A percentile compares a stretch with the other conserved stretches of the same genome.
phyloP scores from a whole-genome alignment of 805 yeast species.

The Zygotorulaspora florentina region DNA sequence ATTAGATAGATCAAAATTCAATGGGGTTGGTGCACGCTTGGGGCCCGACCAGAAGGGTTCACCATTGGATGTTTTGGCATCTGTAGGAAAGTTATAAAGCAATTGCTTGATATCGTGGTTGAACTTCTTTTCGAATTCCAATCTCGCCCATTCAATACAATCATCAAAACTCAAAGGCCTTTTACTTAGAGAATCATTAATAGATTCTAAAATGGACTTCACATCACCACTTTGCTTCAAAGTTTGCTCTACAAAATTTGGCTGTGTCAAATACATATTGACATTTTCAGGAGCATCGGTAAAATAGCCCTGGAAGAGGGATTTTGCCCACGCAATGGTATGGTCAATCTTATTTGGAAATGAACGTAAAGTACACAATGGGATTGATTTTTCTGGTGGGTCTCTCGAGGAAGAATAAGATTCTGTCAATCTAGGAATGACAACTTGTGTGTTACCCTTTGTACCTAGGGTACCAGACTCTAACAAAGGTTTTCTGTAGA shows the following conservation, averaged over 20 bases:
- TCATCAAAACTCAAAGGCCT: slow-evolving; percentile 91
- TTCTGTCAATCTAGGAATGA: slow-evolving; percentile 90
- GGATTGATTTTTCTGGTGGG: slow-evolving; percentile 97
- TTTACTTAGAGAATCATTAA: slow-evolving; percentile 65
- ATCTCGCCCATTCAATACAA: slow-evolving; percentile 92
- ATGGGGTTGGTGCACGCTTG: slow-evolving; percentile 91
- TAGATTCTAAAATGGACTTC: slow-evolving; percentile 78
- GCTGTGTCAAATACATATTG: slow-evolving; percentile 83
- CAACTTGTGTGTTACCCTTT: slow-evolving; percentile 96
- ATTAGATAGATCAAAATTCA: slow-evolving; percentile 69
- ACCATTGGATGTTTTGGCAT: slow-evolving; percentile 85
- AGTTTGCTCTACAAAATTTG: slow-evolving; percentile 86
- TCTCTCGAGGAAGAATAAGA: slow-evolving; percentile 95
- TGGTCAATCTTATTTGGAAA: slow-evolving; percentile 98
- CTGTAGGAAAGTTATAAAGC: slow-evolving; percentile 90
- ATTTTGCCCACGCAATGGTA: slow-evolving; percentile 98
- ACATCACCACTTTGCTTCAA: slow-evolving; percentile 91
- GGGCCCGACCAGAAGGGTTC: slow-evolving; percentile 98
- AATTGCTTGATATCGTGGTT: slow-evolving; percentile 84
- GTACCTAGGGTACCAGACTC: slow-evolving; percentile 98
- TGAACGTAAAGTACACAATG: slow-evolving; percentile 92
- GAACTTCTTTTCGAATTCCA: slow-evolving; percentile 81
- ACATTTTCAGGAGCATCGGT: slow-evolving; percentile 90
- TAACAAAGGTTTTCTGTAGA: slow-evolving; percentile 81
- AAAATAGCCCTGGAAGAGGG: slow-evolving; percentile 87